These are phyloP conservation scores for Eucalyptus tenuipes DNA, from an alignment of 345 rosid genomes.

Conservation along the genomic window DNA sequence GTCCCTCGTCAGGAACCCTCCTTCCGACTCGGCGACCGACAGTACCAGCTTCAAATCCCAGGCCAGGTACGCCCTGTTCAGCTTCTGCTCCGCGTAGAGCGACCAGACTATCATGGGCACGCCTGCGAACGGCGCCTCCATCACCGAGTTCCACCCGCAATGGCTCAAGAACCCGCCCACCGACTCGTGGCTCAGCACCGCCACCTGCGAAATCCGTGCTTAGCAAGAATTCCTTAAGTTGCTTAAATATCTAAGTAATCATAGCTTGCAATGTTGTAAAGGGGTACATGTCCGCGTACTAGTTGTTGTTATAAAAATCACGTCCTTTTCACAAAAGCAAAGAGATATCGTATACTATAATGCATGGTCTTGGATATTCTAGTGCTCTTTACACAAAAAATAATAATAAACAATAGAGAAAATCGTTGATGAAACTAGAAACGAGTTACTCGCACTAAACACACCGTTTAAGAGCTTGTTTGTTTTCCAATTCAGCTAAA, in stretches of 20 bases:
- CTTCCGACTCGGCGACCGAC: background rate
- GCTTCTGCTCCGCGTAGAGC: slow-evolving; percentile 2
- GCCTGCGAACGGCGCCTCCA: slow-evolving; percentile 13
- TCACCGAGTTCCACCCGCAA: slow-evolving; percentile 36
- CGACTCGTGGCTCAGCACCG: slow-evolving; percentile 9
- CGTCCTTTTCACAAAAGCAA: background rate
- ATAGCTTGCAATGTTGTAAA: background rate
- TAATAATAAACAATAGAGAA: background rate
- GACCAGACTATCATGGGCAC: slow-evolving; percentile 9
- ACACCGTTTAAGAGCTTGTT: background rate
- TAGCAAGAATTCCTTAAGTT: background rate
- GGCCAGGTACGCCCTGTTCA: background rate
- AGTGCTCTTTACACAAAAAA: background rate
- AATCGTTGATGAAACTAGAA: background rate
- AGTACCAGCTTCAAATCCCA: background rate
- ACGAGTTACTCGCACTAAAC: background rate
- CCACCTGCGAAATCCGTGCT: no score
- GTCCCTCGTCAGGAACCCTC: background rate
- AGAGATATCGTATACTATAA: background rate
- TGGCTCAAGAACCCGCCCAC: slow-evolving; percentile 28
- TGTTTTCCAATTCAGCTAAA: background rate
- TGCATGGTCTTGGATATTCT: background rate
- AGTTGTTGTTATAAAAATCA: background rate
- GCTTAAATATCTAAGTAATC: background rate
- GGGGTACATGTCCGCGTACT: accelerated